Percentiles rank a stretch among this genome's conserved stretches.
Evolutionary conservation across 768 basidiomycete genomes (phyloP).

Genomic region (Auricularia heimuer): DNA sequence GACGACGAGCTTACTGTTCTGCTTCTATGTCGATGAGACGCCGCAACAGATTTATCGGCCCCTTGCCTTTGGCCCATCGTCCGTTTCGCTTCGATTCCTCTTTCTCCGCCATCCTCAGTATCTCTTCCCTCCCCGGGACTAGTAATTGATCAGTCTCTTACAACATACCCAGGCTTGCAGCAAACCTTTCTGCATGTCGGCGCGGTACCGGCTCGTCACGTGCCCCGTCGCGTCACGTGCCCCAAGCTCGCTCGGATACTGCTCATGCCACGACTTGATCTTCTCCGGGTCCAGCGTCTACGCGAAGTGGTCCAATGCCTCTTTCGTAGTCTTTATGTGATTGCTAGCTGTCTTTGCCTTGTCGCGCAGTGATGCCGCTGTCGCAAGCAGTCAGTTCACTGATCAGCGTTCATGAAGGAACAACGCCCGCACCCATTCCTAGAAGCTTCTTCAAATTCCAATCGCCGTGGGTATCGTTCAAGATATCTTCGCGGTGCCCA

Average conservation of each 20-base stretch:
- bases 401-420: not conserved
- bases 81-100: not conserved
- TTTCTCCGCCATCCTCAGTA: not conserved
- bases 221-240: not conserved
- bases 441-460: not conserved
- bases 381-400: not conserved
- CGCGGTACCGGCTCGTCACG: not conserved
- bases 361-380: not conserved
- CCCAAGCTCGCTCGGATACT: not conserved
- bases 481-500: not conserved
- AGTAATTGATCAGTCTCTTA: too few relatives aligned
- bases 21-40: not conserved
- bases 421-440: not conserved
- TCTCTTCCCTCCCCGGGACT: not conserved
- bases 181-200: not conserved
- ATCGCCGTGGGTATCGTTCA: not conserved
- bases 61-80: not conserved
- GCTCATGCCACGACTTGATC: not conserved
- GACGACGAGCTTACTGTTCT: not conserved
- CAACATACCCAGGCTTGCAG: too few relatives aligned
- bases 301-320: not conserved
- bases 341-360: not conserved
- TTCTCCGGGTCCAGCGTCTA: not conserved
- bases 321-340: not conserved
- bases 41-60: not conserved